Conservation (phyloP, 306 rosid genomes). For the Rubus parviflorus region DNA sequence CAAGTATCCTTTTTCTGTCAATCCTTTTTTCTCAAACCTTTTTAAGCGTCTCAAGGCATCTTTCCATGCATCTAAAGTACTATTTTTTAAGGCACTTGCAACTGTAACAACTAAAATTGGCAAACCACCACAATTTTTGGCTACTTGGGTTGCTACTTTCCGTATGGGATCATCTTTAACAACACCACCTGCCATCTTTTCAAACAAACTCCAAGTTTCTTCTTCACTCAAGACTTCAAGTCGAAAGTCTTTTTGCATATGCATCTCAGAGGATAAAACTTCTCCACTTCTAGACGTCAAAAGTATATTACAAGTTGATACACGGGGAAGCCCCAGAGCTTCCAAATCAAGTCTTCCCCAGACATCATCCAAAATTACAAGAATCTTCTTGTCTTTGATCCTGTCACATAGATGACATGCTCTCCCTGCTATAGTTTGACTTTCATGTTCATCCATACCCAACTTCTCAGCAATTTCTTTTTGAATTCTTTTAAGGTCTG, state of each 20-base stretch:
- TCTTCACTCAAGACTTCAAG: not conserved
- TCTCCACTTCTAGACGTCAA: slow-evolving; percentile 14
- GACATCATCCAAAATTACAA: slow-evolving; percentile 24
- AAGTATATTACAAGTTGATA: slow-evolving; percentile 20
- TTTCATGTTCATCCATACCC: slow-evolving; percentile 12
- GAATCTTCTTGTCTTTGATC: slow-evolving; percentile 9
- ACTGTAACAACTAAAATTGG: not conserved
- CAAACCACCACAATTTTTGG: slow-evolving; percentile 4
- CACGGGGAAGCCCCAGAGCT: slow-evolving; percentile 10
- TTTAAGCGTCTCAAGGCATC: not conserved
- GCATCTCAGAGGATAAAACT: not conserved
- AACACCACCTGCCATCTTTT: slow-evolving; percentile 12
- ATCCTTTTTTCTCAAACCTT: not conserved
- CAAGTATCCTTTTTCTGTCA: not conserved
- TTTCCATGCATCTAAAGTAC: not conserved
- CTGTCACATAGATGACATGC: slow-evolving; percentile 7
- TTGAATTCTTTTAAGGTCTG: slow-evolving; percentile 15
- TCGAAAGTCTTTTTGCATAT: not conserved
- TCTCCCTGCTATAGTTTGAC: not conserved
- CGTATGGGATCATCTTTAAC: not conserved
- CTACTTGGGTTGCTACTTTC: not conserved
- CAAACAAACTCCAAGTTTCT: slow-evolving; percentile 25
- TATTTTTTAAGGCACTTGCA: not conserved
- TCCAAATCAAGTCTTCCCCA: slow-evolving; percentile 17
- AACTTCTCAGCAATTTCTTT: slow-evolving; percentile 19